Evolutionary conservation across 768 basidiomycete genomes (phyloP).

Genomic region (Macrolepiota dolichaula): DNA sequence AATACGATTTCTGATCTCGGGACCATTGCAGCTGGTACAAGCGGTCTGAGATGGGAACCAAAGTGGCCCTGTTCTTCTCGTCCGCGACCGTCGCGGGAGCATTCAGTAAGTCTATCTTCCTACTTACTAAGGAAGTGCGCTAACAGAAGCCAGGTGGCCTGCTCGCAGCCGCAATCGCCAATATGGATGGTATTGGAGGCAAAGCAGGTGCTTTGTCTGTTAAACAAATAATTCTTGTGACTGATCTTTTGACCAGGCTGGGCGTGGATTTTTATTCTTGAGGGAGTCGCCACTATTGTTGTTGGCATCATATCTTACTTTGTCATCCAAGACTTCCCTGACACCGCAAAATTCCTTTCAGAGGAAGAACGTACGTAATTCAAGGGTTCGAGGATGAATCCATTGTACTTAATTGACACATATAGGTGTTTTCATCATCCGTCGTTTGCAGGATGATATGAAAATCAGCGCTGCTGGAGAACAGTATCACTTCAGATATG

Average conservation of each 20-base stretch:
- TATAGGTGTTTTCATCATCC: constrained; percentile 58
- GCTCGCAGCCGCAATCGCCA: constrained; percentile 62
- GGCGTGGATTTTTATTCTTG: constrained; percentile 75
- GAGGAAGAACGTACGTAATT: constrained; percentile 51
- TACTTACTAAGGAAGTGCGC: neutral
- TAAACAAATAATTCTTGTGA: constrained; percentile 14
- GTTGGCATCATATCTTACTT: constrained; percentile 61
- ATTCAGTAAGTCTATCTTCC: constrained; percentile 45
- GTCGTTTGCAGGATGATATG: constrained; percentile 61
- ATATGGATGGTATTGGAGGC: constrained; percentile 68
- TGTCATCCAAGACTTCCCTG: constrained; percentile 77
- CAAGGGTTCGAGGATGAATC: neutral
- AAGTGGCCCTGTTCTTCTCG: constrained; percentile 75
- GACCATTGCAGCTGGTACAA: constrained; percentile 67
- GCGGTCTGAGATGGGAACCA: constrained; percentile 68
- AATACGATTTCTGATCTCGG: neutral
- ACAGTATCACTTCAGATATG: constrained; percentile 48
- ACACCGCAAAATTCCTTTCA: constrained; percentile 67
- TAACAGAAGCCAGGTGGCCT: constrained; percentile 44
- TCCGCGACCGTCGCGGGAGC: constrained; percentile 79
- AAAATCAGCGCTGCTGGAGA: constrained; percentile 64
- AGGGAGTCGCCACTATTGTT: constrained; percentile 66
- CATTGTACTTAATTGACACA: neutral
- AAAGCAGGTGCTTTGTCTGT: constrained; percentile 46
- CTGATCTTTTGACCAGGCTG: constrained; percentile 30